Conservation (phyloP, 1,139 yeast genomes). For the Yamadazyma trypodendri region DNA sequence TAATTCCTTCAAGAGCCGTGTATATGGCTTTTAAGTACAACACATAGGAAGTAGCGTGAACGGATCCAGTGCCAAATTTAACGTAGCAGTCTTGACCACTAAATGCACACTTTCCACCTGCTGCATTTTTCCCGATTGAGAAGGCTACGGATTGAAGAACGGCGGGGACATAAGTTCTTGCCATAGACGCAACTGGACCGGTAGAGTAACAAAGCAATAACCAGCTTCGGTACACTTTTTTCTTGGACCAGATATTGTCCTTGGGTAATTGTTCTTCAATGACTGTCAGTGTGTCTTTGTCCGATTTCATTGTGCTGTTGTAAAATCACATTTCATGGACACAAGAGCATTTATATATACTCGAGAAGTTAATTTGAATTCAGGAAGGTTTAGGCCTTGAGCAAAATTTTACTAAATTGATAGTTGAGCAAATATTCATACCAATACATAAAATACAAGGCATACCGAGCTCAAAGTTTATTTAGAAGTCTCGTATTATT, state of each 20-base stretch:
- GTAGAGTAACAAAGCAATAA: constrained; percentile 29
- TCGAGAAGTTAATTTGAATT: too few species aligned
- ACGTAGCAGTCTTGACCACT: constrained; percentile 42
- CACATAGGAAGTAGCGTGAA: constrained; percentile 38
- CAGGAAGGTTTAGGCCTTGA: too few species aligned
- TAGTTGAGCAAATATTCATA: background rate
- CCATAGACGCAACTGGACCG: constrained; percentile 44
- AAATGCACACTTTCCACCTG: constrained; percentile 24
- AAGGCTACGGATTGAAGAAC: constrained; percentile 40
- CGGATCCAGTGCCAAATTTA: constrained; percentile 33
- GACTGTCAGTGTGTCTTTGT: background rate
- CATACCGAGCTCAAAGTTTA: too few species aligned
- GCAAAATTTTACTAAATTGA: too few species aligned
- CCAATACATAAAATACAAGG: constrained; percentile 1
- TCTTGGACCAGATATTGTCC: constrained; percentile 18
- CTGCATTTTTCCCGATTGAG: constrained; percentile 28
- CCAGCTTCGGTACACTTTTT: constrained; percentile 28
- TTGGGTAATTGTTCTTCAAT: background rate
- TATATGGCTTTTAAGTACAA: constrained; percentile 38
- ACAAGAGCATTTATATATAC: background rate
- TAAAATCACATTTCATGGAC: too few species aligned
- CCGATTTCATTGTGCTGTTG: background rate
- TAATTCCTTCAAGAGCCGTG: constrained; percentile 40
- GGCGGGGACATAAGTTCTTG: constrained; percentile 44
- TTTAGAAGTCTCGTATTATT: too few species aligned